These are phyloP conservation scores for Noccaea caerulescens DNA, from an alignment of 345 rosid species.

Conservation along the genomic window DNA sequence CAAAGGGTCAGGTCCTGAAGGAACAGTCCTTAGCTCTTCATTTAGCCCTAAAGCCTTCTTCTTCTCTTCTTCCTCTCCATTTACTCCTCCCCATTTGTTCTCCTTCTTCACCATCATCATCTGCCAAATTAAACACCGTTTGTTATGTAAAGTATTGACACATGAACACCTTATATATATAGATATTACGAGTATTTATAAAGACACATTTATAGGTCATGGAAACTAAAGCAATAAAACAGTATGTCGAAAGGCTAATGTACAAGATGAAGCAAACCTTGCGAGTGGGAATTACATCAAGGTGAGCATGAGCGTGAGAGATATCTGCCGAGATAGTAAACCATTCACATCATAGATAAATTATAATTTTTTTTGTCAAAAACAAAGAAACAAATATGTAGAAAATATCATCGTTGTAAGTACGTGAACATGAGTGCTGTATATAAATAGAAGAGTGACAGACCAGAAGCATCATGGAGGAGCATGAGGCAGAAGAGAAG, in stretches of 20 bases:
- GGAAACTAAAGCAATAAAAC: conserved; percentile 11
- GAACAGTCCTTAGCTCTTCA: conserved; percentile 65
- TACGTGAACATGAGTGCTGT: background rate
- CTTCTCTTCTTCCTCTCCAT: conserved; percentile 20
- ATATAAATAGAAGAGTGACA: background rate
- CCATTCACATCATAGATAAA: background rate
- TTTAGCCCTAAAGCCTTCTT: conserved; percentile 6
- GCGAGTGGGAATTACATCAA: conserved; percentile 36
- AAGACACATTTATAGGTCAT: background rate
- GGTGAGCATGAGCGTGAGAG: conserved; percentile 33
- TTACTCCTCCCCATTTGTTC: background rate
- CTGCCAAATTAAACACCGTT: conserved; percentile 37
- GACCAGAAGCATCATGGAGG: conserved; percentile 52
- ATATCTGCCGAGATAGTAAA: conserved; percentile 28
- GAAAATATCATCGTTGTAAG: conserved; percentile 1
- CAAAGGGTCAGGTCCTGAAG: conserved; percentile 85
- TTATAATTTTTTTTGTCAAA: background rate
- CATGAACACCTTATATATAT: background rate
- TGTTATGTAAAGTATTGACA: background rate
- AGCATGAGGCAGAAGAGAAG: conserved; percentile 45
- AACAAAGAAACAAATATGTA: background rate
- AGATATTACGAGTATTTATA: background rate
- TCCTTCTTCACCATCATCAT: conserved; percentile 29
- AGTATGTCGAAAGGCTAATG: background rate
- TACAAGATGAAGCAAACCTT: conserved; percentile 42